A percentile compares a stretch with the other conserved stretches of the same genome.
Evolutionary conservation across 73 alveolate genomes (phyloP).

Genomic region (Paramecium primaurelia): DNA sequence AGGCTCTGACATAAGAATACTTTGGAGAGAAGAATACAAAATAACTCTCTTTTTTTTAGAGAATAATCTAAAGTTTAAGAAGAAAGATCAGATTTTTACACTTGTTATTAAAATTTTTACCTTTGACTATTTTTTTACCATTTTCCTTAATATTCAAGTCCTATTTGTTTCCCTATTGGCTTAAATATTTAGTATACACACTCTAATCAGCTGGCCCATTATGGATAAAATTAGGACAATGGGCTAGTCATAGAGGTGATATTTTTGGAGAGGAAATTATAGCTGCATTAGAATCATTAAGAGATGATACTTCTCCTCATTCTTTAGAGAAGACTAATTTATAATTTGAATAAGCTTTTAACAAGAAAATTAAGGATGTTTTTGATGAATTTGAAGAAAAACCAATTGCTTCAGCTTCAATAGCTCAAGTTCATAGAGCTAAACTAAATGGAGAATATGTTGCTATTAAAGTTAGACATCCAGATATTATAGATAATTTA

Average conservation of each 20-base stretch:
- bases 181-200: neutral
- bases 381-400: neutral
- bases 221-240: slow-evolving; percentile 31
- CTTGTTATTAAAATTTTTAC: neutral
- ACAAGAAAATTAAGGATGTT: neutral
- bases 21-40: neutral
- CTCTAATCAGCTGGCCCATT: slow-evolving; percentile 9
- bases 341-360: slow-evolving; percentile 3
- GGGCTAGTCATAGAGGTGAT: slow-evolving; percentile 51
- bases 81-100: neutral
- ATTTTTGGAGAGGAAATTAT: neutral
- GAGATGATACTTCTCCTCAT: neutral
- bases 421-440: slow-evolving; percentile 1
- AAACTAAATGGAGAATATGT: neutral
- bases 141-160: neutral
- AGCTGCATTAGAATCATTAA: neutral
- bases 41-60: neutral
- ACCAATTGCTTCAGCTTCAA: neutral
- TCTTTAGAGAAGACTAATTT: neutral
- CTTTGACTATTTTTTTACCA: neutral
- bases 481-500: neutral
- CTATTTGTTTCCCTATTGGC: neutral
- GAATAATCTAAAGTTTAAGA: neutral
- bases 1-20: slow-evolving; percentile 16
- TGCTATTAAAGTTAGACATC: neutral